Conservation (phyloP, 2,329 filamentous ascomycete genomes). For the Calonectria henricotiae region DNA sequence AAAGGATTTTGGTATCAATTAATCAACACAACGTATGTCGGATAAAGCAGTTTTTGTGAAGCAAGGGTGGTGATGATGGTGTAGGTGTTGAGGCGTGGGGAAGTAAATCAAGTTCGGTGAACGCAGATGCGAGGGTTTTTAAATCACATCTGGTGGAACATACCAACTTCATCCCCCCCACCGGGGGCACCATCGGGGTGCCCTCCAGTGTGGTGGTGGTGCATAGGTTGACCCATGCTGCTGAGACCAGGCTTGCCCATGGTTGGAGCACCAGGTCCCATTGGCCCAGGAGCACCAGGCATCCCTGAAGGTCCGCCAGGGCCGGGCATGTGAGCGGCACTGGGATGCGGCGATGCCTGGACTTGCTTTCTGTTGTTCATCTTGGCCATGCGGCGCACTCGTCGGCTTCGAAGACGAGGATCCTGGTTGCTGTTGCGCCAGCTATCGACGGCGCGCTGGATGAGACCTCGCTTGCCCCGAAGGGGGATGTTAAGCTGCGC, state of each 20-base stretch:
- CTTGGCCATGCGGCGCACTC: constrained; percentile 96
- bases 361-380: constrained; percentile 89
- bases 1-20: constrained; percentile 60
- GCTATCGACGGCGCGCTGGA: constrained; percentile 97
- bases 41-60: constrained; percentile 47
- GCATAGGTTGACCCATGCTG: constrained; percentile 77
- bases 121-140: constrained; percentile 59
- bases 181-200: constrained; percentile 71
- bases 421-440: constrained; percentile 99
- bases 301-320: constrained; percentile 77
- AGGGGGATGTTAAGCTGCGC: constrained; percentile 93
- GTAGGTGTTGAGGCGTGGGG: constrained; percentile 40
- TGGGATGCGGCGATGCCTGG: constrained; percentile 72
- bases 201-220: constrained; percentile 74
- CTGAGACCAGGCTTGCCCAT: constrained; percentile 79
- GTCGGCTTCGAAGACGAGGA: constrained; percentile 88
- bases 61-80: constrained; percentile 41
- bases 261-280: constrained; percentile 72
- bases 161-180: constrained; percentile 92
- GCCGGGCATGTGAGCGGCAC: constrained; percentile 77
- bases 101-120: constrained; percentile 53
- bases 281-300: constrained; percentile 73
- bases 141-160: constrained; percentile 95
- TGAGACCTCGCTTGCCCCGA: constrained; percentile 93
- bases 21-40: constrained; percentile 56